Percentiles rank a stretch among this genome's conserved stretches.
Conservation (phyloP, 2,329 filamentous ascomycete genomes). For the Aspergillus sp. region DNA sequence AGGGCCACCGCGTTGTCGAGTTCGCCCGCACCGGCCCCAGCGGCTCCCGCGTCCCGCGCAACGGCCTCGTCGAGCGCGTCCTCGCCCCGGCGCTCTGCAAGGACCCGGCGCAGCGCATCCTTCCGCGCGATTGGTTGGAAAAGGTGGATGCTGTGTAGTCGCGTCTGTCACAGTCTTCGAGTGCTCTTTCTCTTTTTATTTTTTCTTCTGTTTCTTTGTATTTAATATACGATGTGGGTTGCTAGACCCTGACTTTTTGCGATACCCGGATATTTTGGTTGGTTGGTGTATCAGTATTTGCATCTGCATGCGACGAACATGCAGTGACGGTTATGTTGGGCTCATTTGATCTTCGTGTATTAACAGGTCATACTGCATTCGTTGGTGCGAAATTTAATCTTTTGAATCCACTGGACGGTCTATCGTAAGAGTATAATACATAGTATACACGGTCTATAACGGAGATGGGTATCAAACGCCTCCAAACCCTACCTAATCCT, state of each 20-base stretch:
- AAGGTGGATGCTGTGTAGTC: conserved; percentile 14
- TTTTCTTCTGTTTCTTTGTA: not conserved
- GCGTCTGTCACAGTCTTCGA: too few species aligned
- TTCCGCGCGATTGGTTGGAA: conserved; percentile 31
- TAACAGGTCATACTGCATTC: not conserved
- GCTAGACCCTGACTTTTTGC: conserved; percentile 1
- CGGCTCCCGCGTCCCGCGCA: conserved; percentile 40
- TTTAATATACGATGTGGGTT: not conserved
- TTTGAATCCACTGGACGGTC: too few species aligned
- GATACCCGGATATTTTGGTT: not conserved
- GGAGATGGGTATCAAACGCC: too few species aligned
- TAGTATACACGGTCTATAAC: too few species aligned
- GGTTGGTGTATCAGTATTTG: not conserved
- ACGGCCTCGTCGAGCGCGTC: conserved; percentile 40
- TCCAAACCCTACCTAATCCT: not conserved
- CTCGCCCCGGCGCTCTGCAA: conserved; percentile 40
- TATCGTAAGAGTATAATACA: not conserved
- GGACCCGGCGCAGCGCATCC: conserved; percentile 33
- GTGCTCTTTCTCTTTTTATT: not conserved
- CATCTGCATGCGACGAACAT: too few species aligned
- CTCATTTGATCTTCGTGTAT: not conserved
- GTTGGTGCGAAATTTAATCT: too few species aligned
- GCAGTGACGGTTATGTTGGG: not conserved
- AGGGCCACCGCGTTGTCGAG: conserved; percentile 44
- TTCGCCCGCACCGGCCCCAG: conserved; percentile 37